Base-by-base conservation (phyloP, 106 monocot genomes). In the Apostasia ramifera region DNA sequence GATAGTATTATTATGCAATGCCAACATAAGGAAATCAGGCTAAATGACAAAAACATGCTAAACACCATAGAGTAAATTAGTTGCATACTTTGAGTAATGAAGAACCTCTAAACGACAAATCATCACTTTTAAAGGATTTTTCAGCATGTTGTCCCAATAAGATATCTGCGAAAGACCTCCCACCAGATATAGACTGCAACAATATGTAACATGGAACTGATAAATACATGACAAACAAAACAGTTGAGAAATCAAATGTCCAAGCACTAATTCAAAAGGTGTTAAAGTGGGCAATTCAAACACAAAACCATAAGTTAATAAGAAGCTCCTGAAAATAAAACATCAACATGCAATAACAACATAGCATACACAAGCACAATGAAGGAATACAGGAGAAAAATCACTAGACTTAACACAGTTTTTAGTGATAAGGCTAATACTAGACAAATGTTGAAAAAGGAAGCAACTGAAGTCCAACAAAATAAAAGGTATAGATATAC, bases 161-260 rank as follows among this genome's bases (percentile, higher is more conserved):
- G 70, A 93, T 81, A 59, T 98, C 87, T 47, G 98, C 92, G 66
- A 98, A 81, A 47, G 98, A 98, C 54, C 73, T 85, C 48, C 89
- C 93, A 66, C 98, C 93, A 74, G 98, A 87, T 63, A 98, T 88
- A 8, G 98, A 93, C 98, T 98, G 84, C 72, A 62, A 77, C 8
- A 69, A 59, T 47, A 76, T 50, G 70, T 57, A 54, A 50, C 4
- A 54, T 40, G 43, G 44, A 48, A 57, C 39, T 26, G 15, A 70
- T 26, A 38, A 66, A 57, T 59, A 26, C 2, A 52, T 57, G 43
- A 65, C 12, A 47, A 42, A 40, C 13, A 49, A 60, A 14, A 47
- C 39, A 5, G 40, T 8, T 59, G 6, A 1, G 9, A 39, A 14
- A 57, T 15, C n/a, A 14, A 59, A 59, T 8, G 37, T 59, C 8